These are phyloP conservation scores for Fusarium sp. DNA, from an alignment of 2,329 filamentous ascomycete genomes.

Conservation along the genomic window DNA sequence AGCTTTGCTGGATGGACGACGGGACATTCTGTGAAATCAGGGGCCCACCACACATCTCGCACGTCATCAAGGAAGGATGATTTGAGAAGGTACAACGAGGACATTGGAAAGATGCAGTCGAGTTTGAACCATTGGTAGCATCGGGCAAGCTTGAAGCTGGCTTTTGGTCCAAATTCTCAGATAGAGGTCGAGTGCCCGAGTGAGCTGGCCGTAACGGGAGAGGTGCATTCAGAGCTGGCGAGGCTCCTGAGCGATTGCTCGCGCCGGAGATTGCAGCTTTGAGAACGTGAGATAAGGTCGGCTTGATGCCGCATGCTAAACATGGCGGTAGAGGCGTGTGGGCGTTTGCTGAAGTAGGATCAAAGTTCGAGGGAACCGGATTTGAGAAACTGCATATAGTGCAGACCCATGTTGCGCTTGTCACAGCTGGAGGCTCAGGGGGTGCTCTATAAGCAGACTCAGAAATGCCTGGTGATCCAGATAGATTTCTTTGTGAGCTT, in stretches of 20 bases:
- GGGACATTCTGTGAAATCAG: constrained; percentile 65
- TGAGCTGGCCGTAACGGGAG: constrained; percentile 45
- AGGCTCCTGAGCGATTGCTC: constrained; percentile 58
- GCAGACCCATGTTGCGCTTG: constrained; percentile 89
- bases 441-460: constrained; percentile 54
- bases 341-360: constrained; percentile 80
- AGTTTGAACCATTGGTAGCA: constrained; percentile 1
- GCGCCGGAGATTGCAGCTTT: constrained; percentile 87
- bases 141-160: neutral
- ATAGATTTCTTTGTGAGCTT: constrained; percentile 56
- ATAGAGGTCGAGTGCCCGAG: constrained; percentile 15
- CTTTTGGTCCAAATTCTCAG: constrained; percentile 6
- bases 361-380: constrained; percentile 91
- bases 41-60: constrained; percentile 90
- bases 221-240: constrained; percentile 32
- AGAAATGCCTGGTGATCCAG: constrained; percentile 57
- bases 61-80: constrained; percentile 83
- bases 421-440: constrained; percentile 55
- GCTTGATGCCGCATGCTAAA: constrained; percentile 92
- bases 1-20: constrained; percentile 45
- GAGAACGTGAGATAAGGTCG: constrained; percentile 80
- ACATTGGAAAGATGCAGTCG: constrained; percentile 66
- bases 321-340: constrained; percentile 87
- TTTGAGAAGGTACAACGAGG: constrained; percentile 94
- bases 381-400: constrained; percentile 97